A percentile compares a stretch with the other conserved stretches of the same genome.
phyloP scores from a whole-genome alignment of 2,329 filamentous ascomycete species.

The Fulvia fulva region DNA sequence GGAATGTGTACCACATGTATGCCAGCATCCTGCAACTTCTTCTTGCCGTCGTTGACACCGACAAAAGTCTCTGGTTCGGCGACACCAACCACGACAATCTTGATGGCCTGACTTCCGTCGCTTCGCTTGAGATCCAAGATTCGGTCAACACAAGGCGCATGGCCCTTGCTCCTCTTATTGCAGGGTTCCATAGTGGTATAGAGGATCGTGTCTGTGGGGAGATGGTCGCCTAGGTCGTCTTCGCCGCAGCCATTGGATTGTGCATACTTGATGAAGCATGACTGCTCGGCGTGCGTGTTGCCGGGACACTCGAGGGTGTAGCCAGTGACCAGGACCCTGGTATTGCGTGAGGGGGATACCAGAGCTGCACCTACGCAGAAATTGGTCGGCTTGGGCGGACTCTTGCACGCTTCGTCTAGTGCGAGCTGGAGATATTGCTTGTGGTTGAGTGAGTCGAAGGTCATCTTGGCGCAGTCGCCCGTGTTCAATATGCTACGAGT shows the following conservation, averaged over 20 bases:
- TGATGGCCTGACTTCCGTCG: slow-evolving; percentile 56
- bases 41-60: slow-evolving; percentile 70
- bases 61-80: slow-evolving; percentile 90
- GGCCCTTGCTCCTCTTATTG: slow-evolving; percentile 68
- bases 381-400: slow-evolving; percentile 83
- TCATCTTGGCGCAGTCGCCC: slow-evolving; percentile 3
- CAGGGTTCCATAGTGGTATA: slow-evolving; percentile 96
- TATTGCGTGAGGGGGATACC: slow-evolving; percentile 45
- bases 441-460: slow-evolving; percentile 13
- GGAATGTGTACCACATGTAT: slow-evolving; percentile 68
- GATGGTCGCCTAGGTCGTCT: slow-evolving; percentile 49
- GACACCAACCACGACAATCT: slow-evolving; percentile 80
- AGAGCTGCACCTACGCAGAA: slow-evolving; percentile 94
- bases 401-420: slow-evolving; percentile 70
- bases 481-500: too few species aligned
- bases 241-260: slow-evolving; percentile 40
- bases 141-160: slow-evolving; percentile 72
- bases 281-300: slow-evolving; percentile 96
- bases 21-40: slow-evolving; percentile 65
- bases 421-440: slow-evolving; percentile 63
- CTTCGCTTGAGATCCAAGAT: slow-evolving; percentile 55
- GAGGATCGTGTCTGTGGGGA: slow-evolving; percentile 58
- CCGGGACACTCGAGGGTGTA: slow-evolving; percentile 87
- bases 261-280: slow-evolving; percentile 72
- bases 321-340: slow-evolving; percentile 68